Percentiles rank a stretch among this genome's conserved stretches.
These are phyloP conservation scores for Entomophthora muscae DNA, from an alignment of 371 early-diverging fungal species.

Conservation along the genomic window DNA sequence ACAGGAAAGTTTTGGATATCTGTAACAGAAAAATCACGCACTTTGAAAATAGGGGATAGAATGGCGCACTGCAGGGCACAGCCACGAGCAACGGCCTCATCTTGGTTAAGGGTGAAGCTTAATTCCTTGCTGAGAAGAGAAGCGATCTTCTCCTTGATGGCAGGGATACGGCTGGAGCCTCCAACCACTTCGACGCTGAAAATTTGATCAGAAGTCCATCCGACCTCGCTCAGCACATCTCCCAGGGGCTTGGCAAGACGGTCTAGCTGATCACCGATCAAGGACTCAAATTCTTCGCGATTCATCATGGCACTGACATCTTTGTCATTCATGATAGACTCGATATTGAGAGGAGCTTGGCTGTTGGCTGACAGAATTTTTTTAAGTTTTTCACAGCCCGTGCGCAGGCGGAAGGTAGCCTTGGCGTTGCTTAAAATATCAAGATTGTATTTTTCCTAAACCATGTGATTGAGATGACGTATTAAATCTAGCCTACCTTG, in stretches of 20 bases:
- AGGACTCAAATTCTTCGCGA: conserved; percentile 71
- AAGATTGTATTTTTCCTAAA: conserved; percentile 72
- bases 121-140: conserved; percentile 70
- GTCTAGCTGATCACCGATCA: conserved; percentile 50
- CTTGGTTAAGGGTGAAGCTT: conserved; percentile 89
- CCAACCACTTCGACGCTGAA: conserved; percentile 87
- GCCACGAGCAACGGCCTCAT: conserved; percentile 92
- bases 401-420: conserved; percentile 79
- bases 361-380: conserved; percentile 89
- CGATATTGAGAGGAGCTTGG: conserved; percentile 79
- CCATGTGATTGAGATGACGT: conserved; percentile 49
- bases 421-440: conserved; percentile 78
- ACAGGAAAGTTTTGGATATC: conserved; percentile 73
- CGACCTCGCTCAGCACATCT: conserved; percentile 64
- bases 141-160: conserved; percentile 72
- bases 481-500: conserved; percentile 41
- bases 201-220: conserved; percentile 57
- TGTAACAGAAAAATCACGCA: conserved; percentile 82
- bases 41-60: conserved; percentile 92
- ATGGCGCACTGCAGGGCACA: conserved; percentile 95
- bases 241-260: conserved; percentile 53
- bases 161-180: conserved; percentile 87
- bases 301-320: conserved; percentile 71
- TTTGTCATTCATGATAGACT: conserved; percentile 85
- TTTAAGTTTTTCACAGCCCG: conserved; percentile 88